Evolutionary conservation across 164 flowering plant species (phyloP), one percentile per base, ranked within the genome.

Genomic region (Vitis riparia): DNA sequence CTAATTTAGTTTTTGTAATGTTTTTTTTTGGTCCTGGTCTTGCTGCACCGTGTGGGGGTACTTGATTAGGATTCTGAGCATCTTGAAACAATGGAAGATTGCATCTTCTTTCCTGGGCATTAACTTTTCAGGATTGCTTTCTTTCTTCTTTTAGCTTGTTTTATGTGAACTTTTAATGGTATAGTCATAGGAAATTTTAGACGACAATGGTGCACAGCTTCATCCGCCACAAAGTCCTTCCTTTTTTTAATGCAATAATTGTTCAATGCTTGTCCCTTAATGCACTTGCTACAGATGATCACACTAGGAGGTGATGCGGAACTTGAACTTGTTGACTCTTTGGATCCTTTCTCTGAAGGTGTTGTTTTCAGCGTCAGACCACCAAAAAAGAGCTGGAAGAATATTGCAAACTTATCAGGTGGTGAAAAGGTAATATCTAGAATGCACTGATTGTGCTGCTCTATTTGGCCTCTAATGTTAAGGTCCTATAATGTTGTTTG

Each of bases 251-350:
- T 62, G 44, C 8, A 30, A 5, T 14, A 37, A 37, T 6, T 37
- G 2, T 66, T 44, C 67, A 48, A 12, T 27, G 1, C 16, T 50
- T 61, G 9, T 13, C 23, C 15, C 9, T 4, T 32, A 10, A 23
- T 63, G 59, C 50, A 11, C 56, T 32, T 78, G 56, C n/a, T 69
- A 60, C 86, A 96, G 99, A 96, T 96, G 99, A 96, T 96, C 66
- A 96, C 99, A 1, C 97, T 96, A 57, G 99, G 99, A 72, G 99
- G 99, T 37, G 99, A 93, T 86, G 99, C 99, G 14, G 99, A 96
- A 73, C 86, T 96, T 66, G 99, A 96, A 78, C 80, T 96, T 47
- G 99, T 96, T 32, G 99, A 96, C 73, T 96, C 99, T 49, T 76
- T 96, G 82, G 99, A 96, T 82, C 99, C 99, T 44, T 96, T 96